Base-by-base conservation (phyloP, 345 rosid genomes). In the Gossypium sturtianum region DNA sequence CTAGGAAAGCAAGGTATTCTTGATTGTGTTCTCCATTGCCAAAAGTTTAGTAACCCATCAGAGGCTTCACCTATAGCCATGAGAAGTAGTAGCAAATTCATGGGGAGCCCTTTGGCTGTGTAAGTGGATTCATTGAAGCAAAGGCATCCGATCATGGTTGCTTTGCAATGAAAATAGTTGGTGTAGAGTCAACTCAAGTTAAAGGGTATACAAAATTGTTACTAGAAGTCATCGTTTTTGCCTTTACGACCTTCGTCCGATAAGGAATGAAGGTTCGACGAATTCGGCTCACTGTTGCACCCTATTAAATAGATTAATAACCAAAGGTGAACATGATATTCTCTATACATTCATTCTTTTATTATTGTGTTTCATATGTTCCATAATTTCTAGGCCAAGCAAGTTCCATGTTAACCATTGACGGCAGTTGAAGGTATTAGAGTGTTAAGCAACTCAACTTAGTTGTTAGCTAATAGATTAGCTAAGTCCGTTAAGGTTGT, bases 111-210 rank as follows among this genome's bases (percentile, higher is more conserved):
- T 73, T 86, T 85, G 15, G 38, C 16, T 82, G 73, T 88, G 15
- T 89, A 84, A 79, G 79, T 84, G 10, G 88, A 93, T 77, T 84
- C 89, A 3, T 93, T 96, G 97, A 95, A 86, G 83, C 96, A 97
- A 16, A 93, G 75, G 80, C 93, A 85, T 83, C 94, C 97, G 0
- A 86, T 91, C 5, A 93, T 89, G 12, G 86, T 93, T 23, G 92
- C 97, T 49, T 75, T 95, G 84, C 98, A 91, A 66, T 79, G 89
- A 81, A 95, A 87, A 74, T 61, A 97, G 7, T 56, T 95, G 80
- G 88, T 95, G 65, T 93, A 97, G 99, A 95, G 98, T 82, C 97
- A 98, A 0, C 86, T 95, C 54, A 95, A 83, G 88, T 66, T 79
- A 61, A 89, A 78, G 83, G 82, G 83, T 34, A 47, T 76, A 80